Evolutionary conservation across 2,329 filamentous ascomycete genomes (phyloP), one percentile per base, ranked within the genome.

Genomic region (Sporothrix sp.): DNA sequence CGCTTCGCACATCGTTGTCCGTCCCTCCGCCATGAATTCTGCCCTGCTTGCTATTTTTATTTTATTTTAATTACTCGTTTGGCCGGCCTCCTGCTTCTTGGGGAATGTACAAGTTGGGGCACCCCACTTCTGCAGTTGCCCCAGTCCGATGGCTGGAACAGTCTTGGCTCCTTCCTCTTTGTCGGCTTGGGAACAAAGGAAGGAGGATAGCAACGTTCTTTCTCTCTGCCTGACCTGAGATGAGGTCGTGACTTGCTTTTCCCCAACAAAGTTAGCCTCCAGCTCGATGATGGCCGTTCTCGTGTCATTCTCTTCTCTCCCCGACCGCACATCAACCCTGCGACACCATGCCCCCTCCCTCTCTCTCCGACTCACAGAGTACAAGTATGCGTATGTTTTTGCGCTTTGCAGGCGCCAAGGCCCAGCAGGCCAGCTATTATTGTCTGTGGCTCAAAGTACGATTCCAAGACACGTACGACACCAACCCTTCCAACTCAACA

Each of bases 1-100:
- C 30, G 43, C 13, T n/a, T n/a, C 42, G 42, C 28, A 33, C 11
- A 33, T 45, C 42, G 42, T 25, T 45, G 30, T 45, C 42, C 28
- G 42, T 36, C n/a, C 33, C 33, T n/a, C 33, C 33, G 28, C 42
- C 28, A 21, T 32, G 9, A 28, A 44, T 30, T 44, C 27, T 44
- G 18, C 27, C 11, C 28, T 21, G 28, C 14, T 33, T 40, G 21
- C 38, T 40, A 14, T 13, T 27, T 43, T n/a, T 43, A n/a, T 36
- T 27, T 20, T 47, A 28, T 28, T 37, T n/a, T n/a, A n/a, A 9
- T 28, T 47, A 21, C 7, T 11, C 18, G 32, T 27, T 27, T 23
- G 32, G 23, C n/a, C 21, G 3, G 32, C 3, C 25, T 28, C 6
- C 25, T 28, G 25, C 25, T 28, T 28, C 10, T 28, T 28, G 25